A percentile compares a stretch with the other conserved stretches of the same genome.
These are phyloP conservation scores for Lactarius tabidus DNA, from an alignment of 768 basidiomycete genomes.

Conservation along the genomic window DNA sequence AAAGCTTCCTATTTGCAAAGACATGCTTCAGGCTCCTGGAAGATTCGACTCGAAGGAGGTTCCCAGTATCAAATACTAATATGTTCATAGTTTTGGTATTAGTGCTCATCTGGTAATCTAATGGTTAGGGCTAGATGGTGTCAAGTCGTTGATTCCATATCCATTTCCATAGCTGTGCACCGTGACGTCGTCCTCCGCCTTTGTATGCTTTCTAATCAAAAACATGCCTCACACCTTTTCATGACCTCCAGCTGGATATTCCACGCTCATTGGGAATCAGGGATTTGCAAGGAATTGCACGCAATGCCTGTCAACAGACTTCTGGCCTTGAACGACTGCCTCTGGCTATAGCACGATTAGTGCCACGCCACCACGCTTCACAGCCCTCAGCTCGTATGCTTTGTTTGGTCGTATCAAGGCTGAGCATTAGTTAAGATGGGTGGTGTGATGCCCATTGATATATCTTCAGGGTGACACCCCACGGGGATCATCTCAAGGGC, in stretches of 20 bases:
- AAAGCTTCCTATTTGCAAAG: too few relatives aligned
- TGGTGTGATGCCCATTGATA: neutral
- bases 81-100: too few relatives aligned
- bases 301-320: neutral
- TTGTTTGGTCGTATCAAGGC: neutral
- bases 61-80: too few relatives aligned
- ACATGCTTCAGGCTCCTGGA: too few relatives aligned
- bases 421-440: neutral
- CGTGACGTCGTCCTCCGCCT: too few relatives aligned
- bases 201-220: neutral
- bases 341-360: neutral
- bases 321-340: neutral
- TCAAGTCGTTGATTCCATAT: too few relatives aligned
- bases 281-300: neutral
- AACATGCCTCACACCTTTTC: slow-evolving; percentile 1
- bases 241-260: neutral
- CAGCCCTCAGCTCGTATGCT: neutral
- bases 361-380: neutral
- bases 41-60: too few relatives aligned
- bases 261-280: neutral
- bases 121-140: too few relatives aligned
- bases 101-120: too few relatives aligned
- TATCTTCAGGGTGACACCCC: neutral
- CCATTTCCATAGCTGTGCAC: too few relatives aligned
- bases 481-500: slow-evolving; percentile 18